Percentiles rank a stretch among this genome's conserved stretches.
phyloP scores from a whole-genome alignment of 106 monocot species.

The Alisma plantagoaquatica region DNA sequence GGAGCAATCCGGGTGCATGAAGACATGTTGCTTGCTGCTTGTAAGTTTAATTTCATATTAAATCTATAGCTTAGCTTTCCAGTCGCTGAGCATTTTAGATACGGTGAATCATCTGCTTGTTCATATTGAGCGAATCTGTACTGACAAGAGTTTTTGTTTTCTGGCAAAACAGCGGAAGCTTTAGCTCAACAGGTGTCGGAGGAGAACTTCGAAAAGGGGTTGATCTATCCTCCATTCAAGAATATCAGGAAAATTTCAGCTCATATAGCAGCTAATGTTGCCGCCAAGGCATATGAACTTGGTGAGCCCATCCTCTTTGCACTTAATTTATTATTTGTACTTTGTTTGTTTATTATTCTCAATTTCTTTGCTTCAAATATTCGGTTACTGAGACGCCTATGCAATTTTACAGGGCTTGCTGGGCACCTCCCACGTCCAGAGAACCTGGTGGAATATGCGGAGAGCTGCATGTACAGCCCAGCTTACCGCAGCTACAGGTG shows the following conservation, averaged over 20 bases:
- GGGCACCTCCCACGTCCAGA: slow-evolving; percentile 57
- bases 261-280: slow-evolving; percentile 63
- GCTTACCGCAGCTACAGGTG: slow-evolving; percentile 61
- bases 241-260: slow-evolving; percentile 77
- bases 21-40: slow-evolving; percentile 81
- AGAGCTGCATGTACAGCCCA: slow-evolving; percentile 90
- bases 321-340: not conserved
- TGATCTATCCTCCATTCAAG: slow-evolving; percentile 68
- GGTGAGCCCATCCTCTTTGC: slow-evolving; percentile 45
- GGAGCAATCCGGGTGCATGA: slow-evolving; percentile 71
- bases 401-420: slow-evolving; percentile 44
- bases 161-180: slow-evolving; percentile 65
- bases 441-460: slow-evolving; percentile 63
- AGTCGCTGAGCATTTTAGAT: no score
- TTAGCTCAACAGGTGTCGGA: slow-evolving; percentile 58
- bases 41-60: no score
- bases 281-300: slow-evolving; percentile 79
- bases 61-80: no score
- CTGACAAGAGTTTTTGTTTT: no score
- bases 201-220: slow-evolving; percentile 50
- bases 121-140: no score
- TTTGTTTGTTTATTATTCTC: not conserved
- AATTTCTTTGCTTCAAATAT: not conserved
- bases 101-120: no score
- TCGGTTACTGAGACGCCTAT: not conserved